These are phyloP conservation scores for Alternaria brassicicola DNA, from an alignment of 2,329 filamentous ascomycete species.

Conservation along the genomic window DNA sequence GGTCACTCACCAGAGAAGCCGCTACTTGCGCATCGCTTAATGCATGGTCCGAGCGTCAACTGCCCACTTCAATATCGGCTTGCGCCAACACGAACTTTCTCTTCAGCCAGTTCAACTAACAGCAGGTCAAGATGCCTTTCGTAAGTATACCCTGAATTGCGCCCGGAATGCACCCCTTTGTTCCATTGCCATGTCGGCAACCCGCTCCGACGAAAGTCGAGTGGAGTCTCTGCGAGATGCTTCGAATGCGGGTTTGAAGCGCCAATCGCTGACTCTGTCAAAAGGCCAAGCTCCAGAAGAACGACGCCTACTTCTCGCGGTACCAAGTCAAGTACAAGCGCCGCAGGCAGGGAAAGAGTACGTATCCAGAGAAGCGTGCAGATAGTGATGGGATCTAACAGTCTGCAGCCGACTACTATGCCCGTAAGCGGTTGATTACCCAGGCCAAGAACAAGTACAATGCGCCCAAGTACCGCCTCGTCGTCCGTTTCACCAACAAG, in stretches of 20 bases:
- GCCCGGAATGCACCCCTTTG: constrained; percentile 9
- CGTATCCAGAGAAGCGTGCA: constrained; percentile 56
- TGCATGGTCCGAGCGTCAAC: constrained; percentile 14
- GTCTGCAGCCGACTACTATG: constrained; percentile 89
- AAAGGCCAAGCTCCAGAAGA: constrained; percentile 95
- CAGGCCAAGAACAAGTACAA: constrained; percentile 99
- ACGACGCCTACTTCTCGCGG: constrained; percentile 98
- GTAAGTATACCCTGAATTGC: constrained; percentile 50
- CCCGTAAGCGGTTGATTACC: constrained; percentile 98
- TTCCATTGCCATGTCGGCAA: constrained; percentile 24
- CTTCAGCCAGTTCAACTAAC: constrained; percentile 35
- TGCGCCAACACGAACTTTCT: constrained; percentile 30
- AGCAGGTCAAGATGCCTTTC: constrained; percentile 54
- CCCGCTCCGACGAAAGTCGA: constrained; percentile 40
- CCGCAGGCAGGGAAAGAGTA: constrained; percentile 94
- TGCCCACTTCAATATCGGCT: constrained; percentile 18
- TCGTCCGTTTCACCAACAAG: constrained; percentile 99
- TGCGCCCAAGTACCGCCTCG: constrained; percentile 99
- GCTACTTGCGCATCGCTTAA: constrained; percentile 23
- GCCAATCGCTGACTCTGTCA: constrained; percentile 99
- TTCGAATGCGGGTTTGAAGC: constrained; percentile 90
- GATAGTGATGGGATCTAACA: constrained; percentile 61
- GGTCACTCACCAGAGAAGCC: constrained; percentile 16
- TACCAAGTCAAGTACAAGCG: constrained; percentile 99
- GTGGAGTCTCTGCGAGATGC: constrained; percentile 76